These are phyloP conservation scores for Penicillium sp. DNA, from an alignment of 2,329 filamentous ascomycete genomes.

Conservation along the genomic window DNA sequence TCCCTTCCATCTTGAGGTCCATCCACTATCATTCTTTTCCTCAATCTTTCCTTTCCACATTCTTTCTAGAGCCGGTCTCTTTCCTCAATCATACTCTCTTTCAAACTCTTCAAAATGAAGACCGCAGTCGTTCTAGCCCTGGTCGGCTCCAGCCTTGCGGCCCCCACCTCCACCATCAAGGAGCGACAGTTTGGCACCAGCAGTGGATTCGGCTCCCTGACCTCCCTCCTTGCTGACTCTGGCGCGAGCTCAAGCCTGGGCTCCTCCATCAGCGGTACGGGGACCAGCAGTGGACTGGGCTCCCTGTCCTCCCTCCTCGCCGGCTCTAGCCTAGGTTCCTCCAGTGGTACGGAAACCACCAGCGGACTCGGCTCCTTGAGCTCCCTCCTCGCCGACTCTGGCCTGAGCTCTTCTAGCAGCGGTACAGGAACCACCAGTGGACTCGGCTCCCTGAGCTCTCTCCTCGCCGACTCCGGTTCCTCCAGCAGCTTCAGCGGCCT, in stretches of 20 bases:
- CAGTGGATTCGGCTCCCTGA: conserved; percentile 9
- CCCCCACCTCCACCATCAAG: conserved; percentile 26
- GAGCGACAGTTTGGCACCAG: conserved; percentile 19
- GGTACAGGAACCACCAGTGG: conserved; percentile 6
- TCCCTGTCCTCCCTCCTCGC: background rate
- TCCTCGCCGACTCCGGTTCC: background rate
- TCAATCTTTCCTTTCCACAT: background rate
- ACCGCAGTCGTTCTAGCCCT: conserved; percentile 21
- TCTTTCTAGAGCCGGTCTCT: conserved; percentile 19
- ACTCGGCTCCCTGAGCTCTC: conserved; percentile 1
- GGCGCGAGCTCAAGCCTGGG: background rate
- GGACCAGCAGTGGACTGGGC: background rate
- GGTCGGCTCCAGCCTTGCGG: conserved; percentile 21
- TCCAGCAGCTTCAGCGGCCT: conserved; percentile 1
- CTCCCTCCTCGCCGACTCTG: background rate
- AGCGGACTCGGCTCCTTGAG: background rate
- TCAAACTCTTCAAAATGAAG: conserved; percentile 21
- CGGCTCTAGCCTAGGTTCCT: background rate
- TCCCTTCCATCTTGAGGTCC: background rate
- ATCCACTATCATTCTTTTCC: background rate
- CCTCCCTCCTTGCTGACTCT: background rate
- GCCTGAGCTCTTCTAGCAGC: background rate
- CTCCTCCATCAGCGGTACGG: background rate
- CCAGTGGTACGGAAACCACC: background rate
- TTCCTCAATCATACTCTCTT: background rate